Evolutionary conservation across 2,329 filamentous ascomycete species (phyloP), one percentile per base, ranked within the genome.

Genomic region (Alternaria hordeiaustralica): DNA sequence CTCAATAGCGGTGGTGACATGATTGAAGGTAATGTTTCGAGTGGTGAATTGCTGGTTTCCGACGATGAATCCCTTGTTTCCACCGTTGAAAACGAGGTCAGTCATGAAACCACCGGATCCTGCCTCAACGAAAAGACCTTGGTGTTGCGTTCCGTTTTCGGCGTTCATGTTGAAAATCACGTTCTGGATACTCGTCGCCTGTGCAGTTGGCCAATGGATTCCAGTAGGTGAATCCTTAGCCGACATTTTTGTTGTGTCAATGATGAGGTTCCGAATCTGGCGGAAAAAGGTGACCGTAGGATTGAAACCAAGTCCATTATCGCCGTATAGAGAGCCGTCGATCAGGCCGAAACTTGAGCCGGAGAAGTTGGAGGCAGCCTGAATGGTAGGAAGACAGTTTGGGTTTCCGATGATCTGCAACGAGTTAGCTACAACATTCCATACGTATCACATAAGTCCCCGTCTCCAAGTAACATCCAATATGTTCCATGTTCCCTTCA

Each of bases 261-360:
- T 82, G 59, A 89, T 81, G 53, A 92, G 83, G 71, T 92, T 92
- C 9, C 88, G 83, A 61, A 92, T 84, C 67, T 89, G 87, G 47
- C 89, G 83, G 72, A 84, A 89, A 78, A 92, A 92, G 10, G 90
- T 86, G 68, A 87, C 89, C 36, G 87, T 87, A 4, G 87, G 80
- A 10, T 78, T 75, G 72, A 79, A 84, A 65, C 81, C 82, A 65
- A 78, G 72, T 25, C 71, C 71, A 63, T 46, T 82, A 71, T 68
- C 62, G 60, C 70, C 65, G 69, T 88, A 88, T 21, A 82, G 84
- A 70, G 87, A 84, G 43, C 83, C 86, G 72, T 89, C 86, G 56
- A 90, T 86, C 61, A 90, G 71, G 20, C 85, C 87, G 10, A 88
- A 77, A 23, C 55, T 65, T 43, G 66, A 67, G 36, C 47, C 59